These are phyloP conservation scores for Thraustotheca clavata DNA, from an alignment of 352 stramenopile genomes.

Conservation along the genomic window DNA sequence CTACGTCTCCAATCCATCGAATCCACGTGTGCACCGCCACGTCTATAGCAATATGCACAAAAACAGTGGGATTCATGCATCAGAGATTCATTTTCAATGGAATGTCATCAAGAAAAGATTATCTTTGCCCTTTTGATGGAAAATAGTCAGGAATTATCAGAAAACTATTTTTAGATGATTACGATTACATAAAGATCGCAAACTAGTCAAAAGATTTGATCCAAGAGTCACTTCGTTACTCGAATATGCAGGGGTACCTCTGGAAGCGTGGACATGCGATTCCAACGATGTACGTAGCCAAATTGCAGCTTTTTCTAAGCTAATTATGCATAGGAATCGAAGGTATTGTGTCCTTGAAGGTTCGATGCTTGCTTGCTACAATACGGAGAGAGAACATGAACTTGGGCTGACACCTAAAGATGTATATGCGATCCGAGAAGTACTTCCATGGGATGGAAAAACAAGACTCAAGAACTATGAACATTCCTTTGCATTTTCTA, in stretches of 20 bases:
- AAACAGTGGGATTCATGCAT: too few relatives aligned
- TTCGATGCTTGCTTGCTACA: constrained; percentile 65
- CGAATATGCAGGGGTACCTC: constrained; percentile 36
- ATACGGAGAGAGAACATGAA: constrained; percentile 39
- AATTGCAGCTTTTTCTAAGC: not conserved
- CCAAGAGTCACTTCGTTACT: not conserved
- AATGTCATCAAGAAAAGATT: too few relatives aligned
- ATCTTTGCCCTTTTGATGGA: too few relatives aligned
- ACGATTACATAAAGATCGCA: not conserved
- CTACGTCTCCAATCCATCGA: too few relatives aligned
- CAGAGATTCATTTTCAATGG: too few relatives aligned
- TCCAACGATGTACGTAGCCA: constrained; percentile 36
- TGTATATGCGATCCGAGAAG: constrained; percentile 49
- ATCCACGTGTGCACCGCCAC: too few relatives aligned
- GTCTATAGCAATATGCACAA: too few relatives aligned
- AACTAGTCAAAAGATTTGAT: not conserved
- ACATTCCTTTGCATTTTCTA: constrained; percentile 33
- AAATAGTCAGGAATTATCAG: too few relatives aligned
- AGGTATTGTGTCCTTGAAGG: constrained; percentile 68
- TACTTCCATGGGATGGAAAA: constrained; percentile 31
- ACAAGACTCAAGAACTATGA: constrained; percentile 28
- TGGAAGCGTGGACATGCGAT: constrained; percentile 39
- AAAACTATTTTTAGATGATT: constrained; percentile 1
- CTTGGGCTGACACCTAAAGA: constrained; percentile 35
- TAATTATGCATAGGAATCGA: constrained; percentile 43